Base-by-base conservation (phyloP, 179 eudicot species). In the Sideroxylon spinosum region DNA sequence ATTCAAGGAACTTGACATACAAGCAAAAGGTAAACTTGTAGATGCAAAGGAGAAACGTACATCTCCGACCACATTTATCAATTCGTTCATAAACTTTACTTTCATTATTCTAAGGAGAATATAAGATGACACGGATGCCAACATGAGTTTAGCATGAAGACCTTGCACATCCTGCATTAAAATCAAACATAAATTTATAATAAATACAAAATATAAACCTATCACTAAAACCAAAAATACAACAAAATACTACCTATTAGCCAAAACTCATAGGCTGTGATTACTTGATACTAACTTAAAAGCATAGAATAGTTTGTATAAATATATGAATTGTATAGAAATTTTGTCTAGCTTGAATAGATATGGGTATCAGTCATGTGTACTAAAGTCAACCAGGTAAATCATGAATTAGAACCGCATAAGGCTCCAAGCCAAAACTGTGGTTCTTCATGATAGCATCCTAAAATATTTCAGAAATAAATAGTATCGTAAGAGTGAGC, bases 1-100 rank as follows among this genome's bases (percentile, higher is more conserved):
- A 74, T 86, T 87, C 76, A 90, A 67, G 69, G 99, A 84, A 79
- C 83, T 84, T 80, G 97, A 94, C 60, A 90, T 64, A 74, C 91
- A 93, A 77, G 98, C 97, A 77, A 93, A 93, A 11, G 84, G 88
- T 55, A 83, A 75, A 71, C 82, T 86, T 80, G 88, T 59, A 75
- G 78, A 82, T 6, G 74, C 78, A 68, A 83, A 80, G 52, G 86
- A 84, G 71, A 75, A 77, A 56, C 82, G 74, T 67, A 85, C 62
- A 71, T 78, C 60, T 71, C 79, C 81, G 78, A 82, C 53, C 50
- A 79, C 32, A 69, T 82, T 82, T 69, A 71, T 79, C 62, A 82
- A 68, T 67, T 79, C 65, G 78, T 76, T 84, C 77, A 71, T 75
- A 71, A 80, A 65, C 78, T 80, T 68, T 63, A 86, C 59, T 65